Evolutionary conservation across 306 rosid genomes (phyloP), one percentile per base, ranked within the genome.

Genomic region (Macrotyloma uniflorum): DNA sequence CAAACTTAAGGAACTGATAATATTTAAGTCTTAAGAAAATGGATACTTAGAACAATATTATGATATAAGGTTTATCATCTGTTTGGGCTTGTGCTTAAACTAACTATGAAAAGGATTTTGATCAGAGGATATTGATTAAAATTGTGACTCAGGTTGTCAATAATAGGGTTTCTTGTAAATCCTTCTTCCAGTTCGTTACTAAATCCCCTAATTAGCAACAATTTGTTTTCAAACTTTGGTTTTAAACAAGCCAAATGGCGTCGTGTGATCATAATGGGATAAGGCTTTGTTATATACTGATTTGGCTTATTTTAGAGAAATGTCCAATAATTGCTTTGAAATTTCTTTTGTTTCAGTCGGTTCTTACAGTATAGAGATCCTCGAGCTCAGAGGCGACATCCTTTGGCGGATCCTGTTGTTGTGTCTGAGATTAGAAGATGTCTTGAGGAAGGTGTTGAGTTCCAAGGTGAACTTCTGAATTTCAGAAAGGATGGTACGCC

Each of bases 401-500:
- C 99, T 75, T 73, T 93, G 90, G 96, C 93, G 59, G 98, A 96
- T 82, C 99, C 99, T 3, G 99, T 89, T 79, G 99, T 96, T 55
- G 98, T 93, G 42, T 87, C 99, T 63, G 98, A 96, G 91, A 93
- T 96, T 77, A 84, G 91, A 89, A 93, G 94, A 87, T 90, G 98
- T 79, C 90, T 96, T 5, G 90, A 88, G 79, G 94, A 88, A 77
- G 99, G 98, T 66, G 82, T 83, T 57, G 98, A 90, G 83, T 96
- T 96, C 85, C 93, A 88, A 78, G 97, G 99, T 5, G 98, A 96
- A 87, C 92, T 96, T 73, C 87, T 96, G 58, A 96, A 96, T 84
- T 96, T 96, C 87, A 80, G 96, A 54, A 96, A 96, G 87, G 98
- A 93, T 62, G 99, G 99, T 46, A 88, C 91, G 74, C 94, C 99